Evolutionary conservation across 2,329 filamentous ascomycete genomes (phyloP), one percentile per base, ranked within the genome.

Genomic region (Penicillium sp.): DNA sequence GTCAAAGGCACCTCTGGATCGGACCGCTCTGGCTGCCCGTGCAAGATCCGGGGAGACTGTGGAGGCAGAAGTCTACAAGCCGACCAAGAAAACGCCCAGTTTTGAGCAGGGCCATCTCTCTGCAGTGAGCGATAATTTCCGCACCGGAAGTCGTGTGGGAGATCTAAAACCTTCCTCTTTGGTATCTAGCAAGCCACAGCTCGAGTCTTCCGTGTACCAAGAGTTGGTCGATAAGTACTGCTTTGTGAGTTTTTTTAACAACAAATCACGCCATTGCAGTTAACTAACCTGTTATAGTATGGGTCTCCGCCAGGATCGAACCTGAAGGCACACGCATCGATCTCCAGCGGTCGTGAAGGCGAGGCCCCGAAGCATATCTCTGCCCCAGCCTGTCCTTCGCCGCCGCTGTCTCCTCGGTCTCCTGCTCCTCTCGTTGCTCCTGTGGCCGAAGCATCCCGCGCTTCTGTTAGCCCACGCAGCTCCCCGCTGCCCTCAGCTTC

Each of bases 171-270:
- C 70, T 64, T 79, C 72, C 75, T 79, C 64, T 67, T 76, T 75
- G 60, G 73, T 78, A 13, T 75, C 77, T 34, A 78, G 80, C 63
- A 82, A 84, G 64, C 83, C 83, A 39, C 77, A 80, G 63, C 84
- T 95, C 58, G 81, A 90, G 53, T 94, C 89, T 57, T 83, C 88
- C 53, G 90, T 91, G 53, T 97, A 98, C 69, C 88, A 94, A 72
- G 93, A 98, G 73, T 80, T 98, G 58, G 86, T 98, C 70, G 90
- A 95, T 77, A 96, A 95, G 77, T 98, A 95, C 78, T 98, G 93
- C 79, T 98, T 97, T 82, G 91, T 96, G 91, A 83, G 91, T 95
- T 79, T 38, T 21, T 21, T 47, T n/a, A 9, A 48, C 34, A 26
- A n/a, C 26, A 31, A 31, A 22, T 13, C 22, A 31, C 17, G 8